A percentile compares a stretch with the other conserved stretches of the same genome.
These are phyloP conservation scores for Trichoderma koningii DNA, from an alignment of 2,329 filamentous ascomycete species.

Conservation along the genomic window DNA sequence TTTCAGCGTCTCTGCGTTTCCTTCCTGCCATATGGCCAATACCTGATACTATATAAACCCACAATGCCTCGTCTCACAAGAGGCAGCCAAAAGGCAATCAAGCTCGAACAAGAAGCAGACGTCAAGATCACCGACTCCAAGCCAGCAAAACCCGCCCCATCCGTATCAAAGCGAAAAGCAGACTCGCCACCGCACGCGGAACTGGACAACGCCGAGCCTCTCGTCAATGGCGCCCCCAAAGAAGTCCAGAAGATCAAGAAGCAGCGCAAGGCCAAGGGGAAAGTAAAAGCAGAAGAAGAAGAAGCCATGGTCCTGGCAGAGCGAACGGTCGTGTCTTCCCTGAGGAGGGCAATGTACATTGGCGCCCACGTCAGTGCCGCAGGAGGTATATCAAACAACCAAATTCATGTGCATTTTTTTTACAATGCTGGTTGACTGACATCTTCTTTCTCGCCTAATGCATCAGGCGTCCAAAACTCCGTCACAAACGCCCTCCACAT, in stretches of 20 bases:
- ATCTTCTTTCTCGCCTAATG: not conserved
- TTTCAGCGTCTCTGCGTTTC: not conserved
- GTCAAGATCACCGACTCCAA: conserved; percentile 25
- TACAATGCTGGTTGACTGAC: not conserved
- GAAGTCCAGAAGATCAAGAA: conserved; percentile 7
- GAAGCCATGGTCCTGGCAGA: conserved; percentile 62
- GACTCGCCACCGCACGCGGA: not conserved
- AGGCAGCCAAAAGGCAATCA: conserved; percentile 39
- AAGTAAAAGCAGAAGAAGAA: conserved; percentile 40
- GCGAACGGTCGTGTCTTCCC: conserved; percentile 63
- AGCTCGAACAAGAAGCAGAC: conserved; percentile 39
- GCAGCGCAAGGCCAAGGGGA: conserved; percentile 37
- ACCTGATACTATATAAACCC: not conserved
- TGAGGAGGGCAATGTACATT: conserved; percentile 75
- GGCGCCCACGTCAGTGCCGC: conserved; percentile 91
- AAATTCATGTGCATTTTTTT: no score
- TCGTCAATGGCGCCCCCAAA: no score
- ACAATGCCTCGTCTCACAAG: conserved; percentile 42
- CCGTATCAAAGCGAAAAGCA: conserved; percentile 34
- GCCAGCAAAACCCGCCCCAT: conserved; percentile 30
- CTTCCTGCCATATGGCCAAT: not conserved
- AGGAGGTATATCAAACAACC: conserved; percentile 59
- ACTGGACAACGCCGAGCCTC: not conserved
- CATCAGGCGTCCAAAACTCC: conserved; percentile 80
- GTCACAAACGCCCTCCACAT: conserved; percentile 76